These are phyloP conservation scores for Candida xyloterini DNA, from an alignment of 805 yeast species.

Conservation along the genomic window DNA sequence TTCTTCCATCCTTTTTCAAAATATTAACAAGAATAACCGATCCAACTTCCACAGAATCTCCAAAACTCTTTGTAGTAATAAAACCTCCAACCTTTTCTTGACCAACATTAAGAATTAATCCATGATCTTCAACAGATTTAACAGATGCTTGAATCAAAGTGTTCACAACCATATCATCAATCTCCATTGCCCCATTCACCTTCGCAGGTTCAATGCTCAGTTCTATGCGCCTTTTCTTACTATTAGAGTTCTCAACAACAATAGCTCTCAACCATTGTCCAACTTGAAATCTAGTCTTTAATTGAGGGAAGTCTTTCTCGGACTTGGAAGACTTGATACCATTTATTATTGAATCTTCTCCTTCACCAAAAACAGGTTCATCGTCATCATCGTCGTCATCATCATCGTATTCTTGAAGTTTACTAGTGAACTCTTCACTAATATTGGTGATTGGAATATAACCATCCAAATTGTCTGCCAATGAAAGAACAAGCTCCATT, in stretches of 20 bases:
- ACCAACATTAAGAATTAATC: conserved; percentile 75
- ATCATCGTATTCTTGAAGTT: conserved; percentile 57
- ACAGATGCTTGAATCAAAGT: conserved; percentile 73
- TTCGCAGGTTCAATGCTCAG: conserved; percentile 70
- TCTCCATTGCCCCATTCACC: conserved; percentile 59
- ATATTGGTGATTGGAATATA: conserved; percentile 71
- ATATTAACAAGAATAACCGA: conserved; percentile 65
- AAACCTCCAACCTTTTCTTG: conserved; percentile 59
- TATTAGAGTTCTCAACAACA: conserved; percentile 50
- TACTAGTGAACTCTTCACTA: conserved; percentile 57
- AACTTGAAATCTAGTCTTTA: conserved; percentile 50
- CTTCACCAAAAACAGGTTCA: conserved; percentile 33
- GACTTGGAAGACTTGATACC: conserved; percentile 19
- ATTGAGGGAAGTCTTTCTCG: conserved; percentile 51
- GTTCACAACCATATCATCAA: conserved; percentile 59
- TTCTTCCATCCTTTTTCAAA: conserved; percentile 49
- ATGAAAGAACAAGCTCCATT: conserved; percentile 62
- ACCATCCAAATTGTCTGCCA: conserved; percentile 82
- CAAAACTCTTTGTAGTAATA: conserved; percentile 66
- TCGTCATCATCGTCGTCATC: conserved; percentile 43
- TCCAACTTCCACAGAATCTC: conserved; percentile 52
- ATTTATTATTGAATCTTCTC: conserved; percentile 31
- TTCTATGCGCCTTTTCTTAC: conserved; percentile 56
- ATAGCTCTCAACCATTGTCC: conserved; percentile 89
- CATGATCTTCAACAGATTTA: conserved; percentile 87